Evolutionary conservation across 2,329 filamentous ascomycete genomes (phyloP).

Genomic region (Dactylonectria macrodidyma): DNA sequence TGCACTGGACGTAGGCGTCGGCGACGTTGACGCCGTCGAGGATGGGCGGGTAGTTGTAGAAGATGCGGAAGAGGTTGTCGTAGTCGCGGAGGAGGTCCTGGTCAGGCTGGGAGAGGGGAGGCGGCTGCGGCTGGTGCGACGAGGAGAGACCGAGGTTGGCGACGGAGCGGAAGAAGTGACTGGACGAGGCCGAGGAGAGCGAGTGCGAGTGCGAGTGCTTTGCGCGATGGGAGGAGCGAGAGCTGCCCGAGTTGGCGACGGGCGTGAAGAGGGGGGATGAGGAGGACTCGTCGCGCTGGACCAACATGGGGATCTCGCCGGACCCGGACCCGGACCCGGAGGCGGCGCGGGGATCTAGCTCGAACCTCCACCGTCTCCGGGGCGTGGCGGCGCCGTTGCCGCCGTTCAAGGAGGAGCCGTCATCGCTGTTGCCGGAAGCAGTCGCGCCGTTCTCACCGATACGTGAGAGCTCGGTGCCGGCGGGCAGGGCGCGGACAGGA

Average conservation of each 20-base stretch:
- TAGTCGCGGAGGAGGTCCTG: conserved; percentile 90
- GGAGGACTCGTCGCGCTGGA: conserved; percentile 77
- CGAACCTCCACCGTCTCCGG: conserved; percentile 83
- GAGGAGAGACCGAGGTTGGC: conserved; percentile 77
- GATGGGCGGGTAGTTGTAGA: conserved; percentile 91
- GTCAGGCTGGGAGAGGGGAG: conserved; percentile 70
- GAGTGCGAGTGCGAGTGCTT: conserved; percentile 60
- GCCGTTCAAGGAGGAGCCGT: conserved; percentile 42
- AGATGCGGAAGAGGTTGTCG: conserved; percentile 94
- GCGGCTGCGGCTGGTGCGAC: conserved; percentile 59
- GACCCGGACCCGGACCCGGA: conserved; percentile 68
- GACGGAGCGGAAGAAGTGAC: conserved; percentile 86
- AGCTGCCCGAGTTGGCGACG: conserved; percentile 60
- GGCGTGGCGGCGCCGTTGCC: conserved; percentile 44
- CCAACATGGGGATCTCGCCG: conserved; percentile 87
- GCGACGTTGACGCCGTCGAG: conserved; percentile 92
- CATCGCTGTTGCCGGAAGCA: conserved; percentile 39
- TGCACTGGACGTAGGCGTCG: conserved; percentile 94
- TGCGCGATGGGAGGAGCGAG: conserved; percentile 51
- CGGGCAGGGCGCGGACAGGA: conserved; percentile 44
- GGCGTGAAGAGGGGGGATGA: conserved; percentile 51
- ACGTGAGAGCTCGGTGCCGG: conserved; percentile 65
- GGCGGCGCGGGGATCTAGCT: conserved; percentile 75
- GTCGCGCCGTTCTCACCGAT: conserved; percentile 62
- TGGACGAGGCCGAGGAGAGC: conserved; percentile 63